Evolutionary conservation across 2,329 filamentous ascomycete species (phyloP).

Genomic region (Phoma sp.): DNA sequence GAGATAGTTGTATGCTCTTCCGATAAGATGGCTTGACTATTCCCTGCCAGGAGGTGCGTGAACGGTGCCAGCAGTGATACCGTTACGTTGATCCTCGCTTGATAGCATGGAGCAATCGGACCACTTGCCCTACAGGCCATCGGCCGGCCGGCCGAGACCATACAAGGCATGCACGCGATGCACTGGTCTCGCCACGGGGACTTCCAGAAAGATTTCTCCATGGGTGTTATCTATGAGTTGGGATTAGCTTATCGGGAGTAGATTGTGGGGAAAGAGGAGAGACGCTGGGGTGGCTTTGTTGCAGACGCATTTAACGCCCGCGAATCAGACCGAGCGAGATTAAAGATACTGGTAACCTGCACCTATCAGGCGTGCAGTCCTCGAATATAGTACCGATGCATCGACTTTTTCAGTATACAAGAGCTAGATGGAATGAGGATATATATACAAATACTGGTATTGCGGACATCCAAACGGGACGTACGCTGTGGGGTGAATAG

Average conservation of each 20-base stretch:
- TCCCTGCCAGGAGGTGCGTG: neutral
- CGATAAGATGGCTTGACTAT: slow-evolving; percentile 5
- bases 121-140: neutral
- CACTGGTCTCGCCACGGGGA: slow-evolving; percentile 1
- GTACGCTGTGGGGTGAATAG: neutral
- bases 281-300: slow-evolving; percentile 4
- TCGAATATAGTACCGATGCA: too few relatives aligned
- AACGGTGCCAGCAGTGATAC: neutral
- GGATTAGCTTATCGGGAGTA: slow-evolving; percentile 13
- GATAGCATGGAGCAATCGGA: neutral
- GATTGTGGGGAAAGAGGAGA: slow-evolving; percentile 9
- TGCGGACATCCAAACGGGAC: slow-evolving; percentile 8
- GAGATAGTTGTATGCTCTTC: slow-evolving; percentile 6
- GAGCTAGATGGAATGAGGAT: slow-evolving; percentile 4
- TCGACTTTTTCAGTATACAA: neutral
- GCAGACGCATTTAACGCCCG: slow-evolving; percentile 7
- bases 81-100: neutral
- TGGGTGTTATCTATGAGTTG: slow-evolving; percentile 12
- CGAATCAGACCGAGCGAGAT: slow-evolving; percentile 3
- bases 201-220: neutral
- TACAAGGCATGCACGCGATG: neutral
- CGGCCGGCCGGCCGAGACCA: slow-evolving; percentile 3
- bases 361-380: too few relatives aligned
- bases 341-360: too few relatives aligned
- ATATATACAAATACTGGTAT: slow-evolving; percentile 7